A percentile compares a stretch with the other conserved stretches of the same genome.
Conservation (phyloP, 805 yeast genomes). For the Schwanniomyces sp. region DNA sequence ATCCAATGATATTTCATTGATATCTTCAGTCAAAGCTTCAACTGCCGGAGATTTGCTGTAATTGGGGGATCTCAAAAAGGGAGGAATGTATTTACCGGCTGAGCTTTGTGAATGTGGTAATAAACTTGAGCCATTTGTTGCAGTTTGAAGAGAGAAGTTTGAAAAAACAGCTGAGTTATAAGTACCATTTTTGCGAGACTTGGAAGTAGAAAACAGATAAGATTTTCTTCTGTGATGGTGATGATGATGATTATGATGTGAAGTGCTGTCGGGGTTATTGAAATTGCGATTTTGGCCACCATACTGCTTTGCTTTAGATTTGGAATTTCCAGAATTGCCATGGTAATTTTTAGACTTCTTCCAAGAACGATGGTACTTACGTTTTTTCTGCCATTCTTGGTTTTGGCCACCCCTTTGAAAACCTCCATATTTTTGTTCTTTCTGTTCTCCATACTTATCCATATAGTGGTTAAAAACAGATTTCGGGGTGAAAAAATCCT, state of each 20-base stretch:
- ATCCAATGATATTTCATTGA: constrained; percentile 32
- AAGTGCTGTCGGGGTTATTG: constrained; percentile 9
- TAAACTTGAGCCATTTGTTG: constrained; percentile 1
- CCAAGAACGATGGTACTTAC: constrained; percentile 28
- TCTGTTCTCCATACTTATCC: constrained; percentile 58
- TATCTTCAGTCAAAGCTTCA: constrained; percentile 34
- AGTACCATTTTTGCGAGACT: constrained; percentile 9
- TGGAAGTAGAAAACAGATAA: constrained; percentile 20
- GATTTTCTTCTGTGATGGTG: constrained; percentile 17
- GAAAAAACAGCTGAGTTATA: background rate
- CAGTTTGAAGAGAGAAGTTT: constrained; percentile 1
- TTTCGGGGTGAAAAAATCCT: constrained; percentile 78
- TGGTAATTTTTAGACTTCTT: constrained; percentile 16
- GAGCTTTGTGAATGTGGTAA: constrained; percentile 4
- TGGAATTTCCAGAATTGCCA: constrained; percentile 20
- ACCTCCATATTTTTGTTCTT: constrained; percentile 13
- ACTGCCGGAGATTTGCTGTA: constrained; percentile 31
- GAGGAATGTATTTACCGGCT: constrained; percentile 37
- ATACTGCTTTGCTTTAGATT: background rate
- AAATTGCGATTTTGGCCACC: constrained; percentile 7
- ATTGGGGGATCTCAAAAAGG: constrained; percentile 40
- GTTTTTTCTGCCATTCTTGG: constrained; percentile 14
- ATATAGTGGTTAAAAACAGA: constrained; percentile 68
- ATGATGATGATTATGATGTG: constrained; percentile 1
- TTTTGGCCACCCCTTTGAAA: constrained; percentile 1